Evolutionary conservation across 148 eudicot species (phyloP).

Genomic region (Cornus florida): DNA sequence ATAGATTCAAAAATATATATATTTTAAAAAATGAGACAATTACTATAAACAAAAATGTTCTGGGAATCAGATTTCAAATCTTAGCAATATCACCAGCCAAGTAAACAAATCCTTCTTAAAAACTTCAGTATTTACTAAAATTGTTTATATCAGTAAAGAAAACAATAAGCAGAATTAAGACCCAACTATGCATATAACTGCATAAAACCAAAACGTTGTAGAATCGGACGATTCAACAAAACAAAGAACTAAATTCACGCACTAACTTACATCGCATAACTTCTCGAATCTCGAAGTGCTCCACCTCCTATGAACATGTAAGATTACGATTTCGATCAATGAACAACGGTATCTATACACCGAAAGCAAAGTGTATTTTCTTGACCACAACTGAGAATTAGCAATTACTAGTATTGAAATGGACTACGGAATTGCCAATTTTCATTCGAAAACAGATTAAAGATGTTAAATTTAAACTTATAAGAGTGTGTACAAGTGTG

Average conservation of each 20-base stretch:
- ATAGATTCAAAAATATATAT: no score
- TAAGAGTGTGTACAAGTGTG: no score
- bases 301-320: slow-evolving; percentile 59
- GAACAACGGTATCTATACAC: background rate
- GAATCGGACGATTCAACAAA: background rate
- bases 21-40: no score
- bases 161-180: background rate
- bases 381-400: background rate
- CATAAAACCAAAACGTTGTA: no score
- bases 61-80: no score
- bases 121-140: background rate
- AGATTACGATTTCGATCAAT: background rate
- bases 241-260: background rate
- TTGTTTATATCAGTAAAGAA: background rate
- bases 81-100: no score
- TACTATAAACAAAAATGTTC: no score
- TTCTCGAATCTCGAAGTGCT: slow-evolving; percentile 90
- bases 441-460: background rate
- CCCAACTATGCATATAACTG: background rate
- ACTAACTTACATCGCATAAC: slow-evolving; percentile 74
- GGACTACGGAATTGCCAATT: background rate
- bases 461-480: no score
- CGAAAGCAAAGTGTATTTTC: background rate
- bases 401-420: background rate
- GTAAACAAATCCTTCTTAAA: no score